Evolutionary conservation across 2,329 filamentous ascomycete genomes (phyloP).

Genomic region (Pyricularia pennisetigena): DNA sequence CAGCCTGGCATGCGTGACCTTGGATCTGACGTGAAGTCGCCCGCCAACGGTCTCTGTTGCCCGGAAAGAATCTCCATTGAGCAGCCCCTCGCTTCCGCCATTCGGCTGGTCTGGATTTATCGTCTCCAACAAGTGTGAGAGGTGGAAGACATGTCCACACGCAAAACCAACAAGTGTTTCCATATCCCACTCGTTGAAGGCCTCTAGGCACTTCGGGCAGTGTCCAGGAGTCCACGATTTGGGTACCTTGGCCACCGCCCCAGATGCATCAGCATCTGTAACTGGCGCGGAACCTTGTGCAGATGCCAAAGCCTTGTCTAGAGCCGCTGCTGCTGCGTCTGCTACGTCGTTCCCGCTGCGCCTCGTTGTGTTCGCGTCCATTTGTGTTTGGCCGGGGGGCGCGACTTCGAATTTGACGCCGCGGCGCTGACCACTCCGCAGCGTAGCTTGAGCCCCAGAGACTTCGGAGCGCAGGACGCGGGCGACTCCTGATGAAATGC

Average conservation of each 20-base stretch:
- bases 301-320: background rate
- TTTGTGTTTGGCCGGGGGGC: conserved; percentile 28
- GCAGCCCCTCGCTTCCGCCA: background rate
- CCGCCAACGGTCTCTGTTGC: background rate
- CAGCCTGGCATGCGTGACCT: conserved; percentile 78
- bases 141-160: conserved; percentile 74
- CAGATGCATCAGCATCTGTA: background rate
- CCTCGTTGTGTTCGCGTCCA: conserved; percentile 13
- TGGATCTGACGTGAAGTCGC: conserved; percentile 49
- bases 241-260: conserved; percentile 6
- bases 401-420: conserved; percentile 83
- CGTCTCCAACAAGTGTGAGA: conserved; percentile 56
- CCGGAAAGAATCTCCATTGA: background rate
- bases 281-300: background rate
- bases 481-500: conserved; percentile 83
- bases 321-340: background rate
- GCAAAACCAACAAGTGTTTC: conserved; percentile 73
- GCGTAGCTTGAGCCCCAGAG: conserved; percentile 66
- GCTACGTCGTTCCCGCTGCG: conserved; percentile 7
- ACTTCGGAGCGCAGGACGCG: conserved; percentile 83
- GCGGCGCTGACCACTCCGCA: conserved; percentile 70
- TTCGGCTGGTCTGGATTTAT: conserved; percentile 31
- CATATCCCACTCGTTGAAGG: conserved; percentile 50
- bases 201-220: conserved; percentile 46
- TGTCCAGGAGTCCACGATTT: conserved; percentile 38